Conservation (phyloP, 1,139 yeast genomes). For the Insectozyma bohioensis region DNA sequence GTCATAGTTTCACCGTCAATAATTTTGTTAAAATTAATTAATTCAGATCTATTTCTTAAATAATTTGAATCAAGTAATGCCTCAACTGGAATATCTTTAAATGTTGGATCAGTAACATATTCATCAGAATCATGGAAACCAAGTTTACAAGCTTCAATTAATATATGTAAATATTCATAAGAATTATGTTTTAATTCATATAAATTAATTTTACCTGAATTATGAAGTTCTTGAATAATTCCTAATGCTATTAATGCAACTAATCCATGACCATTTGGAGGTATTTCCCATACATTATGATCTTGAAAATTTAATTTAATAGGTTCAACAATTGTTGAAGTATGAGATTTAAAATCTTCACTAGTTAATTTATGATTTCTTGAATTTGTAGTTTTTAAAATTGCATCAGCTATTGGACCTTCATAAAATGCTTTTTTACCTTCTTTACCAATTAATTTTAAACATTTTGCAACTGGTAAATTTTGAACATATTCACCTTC, state of each 20-base stretch:
- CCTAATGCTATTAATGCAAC: conserved; percentile 73
- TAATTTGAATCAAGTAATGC: conserved; percentile 41
- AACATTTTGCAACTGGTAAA: conserved; percentile 51
- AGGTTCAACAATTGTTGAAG: conserved; percentile 63
- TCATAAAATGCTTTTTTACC: conserved; percentile 70
- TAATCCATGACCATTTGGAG: conserved; percentile 80
- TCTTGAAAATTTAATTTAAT: conserved; percentile 49
- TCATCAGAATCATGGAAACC: conserved; percentile 79
- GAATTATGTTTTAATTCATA: conserved; percentile 61
- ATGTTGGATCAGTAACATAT: conserved; percentile 62
- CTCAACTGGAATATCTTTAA: conserved; percentile 37
- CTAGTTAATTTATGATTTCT: conserved; percentile 57
- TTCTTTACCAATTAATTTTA: conserved; percentile 49
- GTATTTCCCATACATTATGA: conserved; percentile 65
- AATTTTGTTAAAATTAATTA: conserved; percentile 41
- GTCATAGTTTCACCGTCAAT: conserved; percentile 43
- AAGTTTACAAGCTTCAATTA: conserved; percentile 69
- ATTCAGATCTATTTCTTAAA: conserved; percentile 49
- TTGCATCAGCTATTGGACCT: conserved; percentile 67
- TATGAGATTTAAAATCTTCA: conserved; percentile 57
- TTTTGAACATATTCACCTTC: conserved; percentile 64
- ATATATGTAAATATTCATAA: conserved; percentile 63
- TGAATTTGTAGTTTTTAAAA: conserved; percentile 50
- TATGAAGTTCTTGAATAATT: conserved; percentile 55
- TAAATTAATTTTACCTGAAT: conserved; percentile 45